These are phyloP conservation scores for Eucalyptus globulus DNA, from an alignment of 345 rosid species.

Conservation along the genomic window DNA sequence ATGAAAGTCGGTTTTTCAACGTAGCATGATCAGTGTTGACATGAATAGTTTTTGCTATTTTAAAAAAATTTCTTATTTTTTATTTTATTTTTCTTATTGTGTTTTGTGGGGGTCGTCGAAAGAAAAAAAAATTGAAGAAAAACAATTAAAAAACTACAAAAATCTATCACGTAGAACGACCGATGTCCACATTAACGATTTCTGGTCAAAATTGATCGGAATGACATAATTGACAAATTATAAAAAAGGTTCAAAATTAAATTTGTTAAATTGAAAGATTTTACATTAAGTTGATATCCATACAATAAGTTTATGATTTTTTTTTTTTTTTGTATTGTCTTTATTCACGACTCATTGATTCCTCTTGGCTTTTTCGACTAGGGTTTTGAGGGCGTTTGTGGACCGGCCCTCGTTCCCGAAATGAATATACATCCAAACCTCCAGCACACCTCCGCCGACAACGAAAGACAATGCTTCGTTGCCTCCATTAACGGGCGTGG, in stretches of 20 bases:
- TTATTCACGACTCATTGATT: neutral
- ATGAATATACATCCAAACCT: neutral
- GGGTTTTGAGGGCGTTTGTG: neutral
- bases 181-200: fast-evolving
- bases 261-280: neutral
- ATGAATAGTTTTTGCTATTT: fast-evolving
- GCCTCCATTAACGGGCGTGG: neutral
- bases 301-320: fast-evolving
- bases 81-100: neutral
- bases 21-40: fast-evolving
- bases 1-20: fast-evolving
- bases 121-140: neutral
- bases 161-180: fast-evolving
- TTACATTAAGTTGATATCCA: fast-evolving
- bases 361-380: neutral
- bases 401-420: neutral
- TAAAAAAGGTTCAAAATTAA: fast-evolving
- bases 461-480: neutral
- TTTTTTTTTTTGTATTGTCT: neutral
- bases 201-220: fast-evolving
- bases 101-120: fast-evolving
- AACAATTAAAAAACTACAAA: neutral
- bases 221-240: fast-evolving
- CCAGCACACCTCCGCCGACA: neutral
- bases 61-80: neutral